These are phyloP conservation scores for Nelumbo lutea DNA, from an alignment of 164 flowering plant species.

Conservation along the genomic window DNA sequence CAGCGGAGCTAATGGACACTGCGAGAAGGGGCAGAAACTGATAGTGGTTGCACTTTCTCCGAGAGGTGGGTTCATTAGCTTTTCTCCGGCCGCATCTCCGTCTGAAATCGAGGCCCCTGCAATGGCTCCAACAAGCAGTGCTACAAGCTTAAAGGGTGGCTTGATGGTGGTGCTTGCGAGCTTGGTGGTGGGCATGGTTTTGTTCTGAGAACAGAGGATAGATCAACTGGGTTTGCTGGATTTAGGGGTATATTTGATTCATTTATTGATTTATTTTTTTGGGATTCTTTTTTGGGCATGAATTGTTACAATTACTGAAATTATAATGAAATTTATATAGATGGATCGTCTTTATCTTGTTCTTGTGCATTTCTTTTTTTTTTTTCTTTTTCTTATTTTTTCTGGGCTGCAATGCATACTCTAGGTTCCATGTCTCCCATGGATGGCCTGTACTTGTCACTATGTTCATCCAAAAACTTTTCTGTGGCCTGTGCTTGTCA, in stretches of 20 bases:
- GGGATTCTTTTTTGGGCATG: no score
- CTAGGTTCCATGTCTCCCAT: no score
- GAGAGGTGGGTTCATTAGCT: conserved; percentile 11
- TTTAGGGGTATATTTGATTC: not conserved
- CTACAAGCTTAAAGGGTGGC: conserved; percentile 15
- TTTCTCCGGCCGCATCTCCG: conserved; percentile 53
- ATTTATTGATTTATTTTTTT: not conserved
- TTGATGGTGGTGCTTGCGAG: conserved; percentile 20
- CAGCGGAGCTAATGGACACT: conserved; percentile 45
- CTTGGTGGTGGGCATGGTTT: conserved; percentile 14
- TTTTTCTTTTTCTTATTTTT: not conserved
- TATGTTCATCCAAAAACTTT: no score
- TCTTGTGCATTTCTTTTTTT: not conserved
- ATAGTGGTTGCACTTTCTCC: conserved; percentile 43
- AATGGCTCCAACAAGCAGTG: conserved; percentile 27
- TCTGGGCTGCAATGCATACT: not conserved
- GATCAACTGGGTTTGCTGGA: no score
- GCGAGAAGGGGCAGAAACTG: conserved; percentile 54
- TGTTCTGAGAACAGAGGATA: conserved; percentile 5
- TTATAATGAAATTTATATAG: no score
- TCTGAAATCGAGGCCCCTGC: conserved; percentile 38
- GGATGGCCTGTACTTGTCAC: no score
- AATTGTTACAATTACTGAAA: no score
- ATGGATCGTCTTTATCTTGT: not conserved
- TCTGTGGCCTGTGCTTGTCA: no score